These are phyloP conservation scores for Globisporangium polare DNA, from an alignment of 352 stramenopile species.

Conservation along the genomic window DNA sequence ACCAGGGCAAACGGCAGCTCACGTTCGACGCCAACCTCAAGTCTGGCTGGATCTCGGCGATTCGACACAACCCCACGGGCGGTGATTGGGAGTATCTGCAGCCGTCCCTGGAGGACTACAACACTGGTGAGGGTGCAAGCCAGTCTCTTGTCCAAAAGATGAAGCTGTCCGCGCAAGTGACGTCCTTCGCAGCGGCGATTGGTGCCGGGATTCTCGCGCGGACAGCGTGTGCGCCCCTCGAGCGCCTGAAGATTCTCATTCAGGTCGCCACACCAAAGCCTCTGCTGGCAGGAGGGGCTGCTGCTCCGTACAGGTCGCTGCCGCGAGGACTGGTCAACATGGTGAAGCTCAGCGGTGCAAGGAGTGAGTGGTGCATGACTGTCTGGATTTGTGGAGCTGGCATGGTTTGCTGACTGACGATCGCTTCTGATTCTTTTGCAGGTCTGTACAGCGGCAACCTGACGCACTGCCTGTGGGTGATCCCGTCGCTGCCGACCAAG, in stretches of 20 bases:
- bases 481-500: conserved; percentile 79
- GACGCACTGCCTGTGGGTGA: conserved; percentile 73
- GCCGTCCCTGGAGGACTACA: conserved; percentile 22
- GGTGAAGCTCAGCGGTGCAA: conserved; percentile 49
- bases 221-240: conserved; percentile 65
- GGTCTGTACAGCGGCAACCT: conserved; percentile 78
- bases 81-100: conserved; percentile 55
- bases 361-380: conserved; percentile 25
- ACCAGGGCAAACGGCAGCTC: conserved; percentile 29
- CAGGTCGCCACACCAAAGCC: conserved; percentile 38
- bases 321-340: conserved; percentile 61
- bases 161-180: conserved; percentile 32
- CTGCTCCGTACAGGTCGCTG: conserved; percentile 42
- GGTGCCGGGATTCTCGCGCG: conserved; percentile 53
- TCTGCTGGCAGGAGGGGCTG: neutral
- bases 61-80: conserved; percentile 63
- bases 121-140: neutral
- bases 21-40: conserved; percentile 74
- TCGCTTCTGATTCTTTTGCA: conserved; percentile 10
- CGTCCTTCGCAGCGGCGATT: conserved; percentile 64
- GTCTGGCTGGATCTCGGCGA: conserved; percentile 69
- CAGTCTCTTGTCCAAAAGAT: conserved; percentile 2
- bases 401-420: no score
- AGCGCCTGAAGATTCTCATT: conserved; percentile 83
- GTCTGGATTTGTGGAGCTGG: no score